Conservation (phyloP, 345 rosid species). For the Capsella bursapastoris region DNA sequence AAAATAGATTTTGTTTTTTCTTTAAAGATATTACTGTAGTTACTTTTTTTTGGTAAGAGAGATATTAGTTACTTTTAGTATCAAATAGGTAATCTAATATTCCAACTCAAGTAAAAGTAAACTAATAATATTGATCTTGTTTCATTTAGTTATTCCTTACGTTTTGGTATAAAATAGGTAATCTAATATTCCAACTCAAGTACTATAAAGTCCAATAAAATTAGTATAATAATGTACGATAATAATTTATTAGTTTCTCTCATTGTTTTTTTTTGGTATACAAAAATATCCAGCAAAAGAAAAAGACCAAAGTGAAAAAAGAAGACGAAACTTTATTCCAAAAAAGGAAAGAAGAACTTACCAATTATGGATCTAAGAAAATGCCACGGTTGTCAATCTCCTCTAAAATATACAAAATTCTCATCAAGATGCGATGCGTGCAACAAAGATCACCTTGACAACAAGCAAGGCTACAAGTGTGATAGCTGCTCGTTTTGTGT, state of each 20-base stretch:
- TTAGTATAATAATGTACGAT: neutral
- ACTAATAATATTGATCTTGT: too few relatives aligned
- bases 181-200: too few relatives aligned
- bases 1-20: too few relatives aligned
- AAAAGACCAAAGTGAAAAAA: neutral
- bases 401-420: neutral
- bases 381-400: neutral
- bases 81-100: too few relatives aligned
- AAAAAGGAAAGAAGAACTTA: neutral
- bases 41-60: too few relatives aligned
- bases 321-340: too few relatives aligned
- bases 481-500: neutral
- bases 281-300: neutral
- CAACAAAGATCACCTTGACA: neutral
- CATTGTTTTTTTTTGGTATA: neutral
- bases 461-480: slow-evolving; percentile 18
- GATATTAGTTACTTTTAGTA: too few relatives aligned
- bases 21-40: too few relatives aligned
- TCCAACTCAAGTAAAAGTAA: too few relatives aligned
- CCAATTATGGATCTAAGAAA: neutral
- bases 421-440: neutral
- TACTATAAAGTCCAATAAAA: neutral
- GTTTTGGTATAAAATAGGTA: too few relatives aligned
- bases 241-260: neutral
- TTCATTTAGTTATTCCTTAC: too few relatives aligned